Conservation (phyloP, 108 stramenopile genomes). For the Poteriospumella lacustris region DNA sequence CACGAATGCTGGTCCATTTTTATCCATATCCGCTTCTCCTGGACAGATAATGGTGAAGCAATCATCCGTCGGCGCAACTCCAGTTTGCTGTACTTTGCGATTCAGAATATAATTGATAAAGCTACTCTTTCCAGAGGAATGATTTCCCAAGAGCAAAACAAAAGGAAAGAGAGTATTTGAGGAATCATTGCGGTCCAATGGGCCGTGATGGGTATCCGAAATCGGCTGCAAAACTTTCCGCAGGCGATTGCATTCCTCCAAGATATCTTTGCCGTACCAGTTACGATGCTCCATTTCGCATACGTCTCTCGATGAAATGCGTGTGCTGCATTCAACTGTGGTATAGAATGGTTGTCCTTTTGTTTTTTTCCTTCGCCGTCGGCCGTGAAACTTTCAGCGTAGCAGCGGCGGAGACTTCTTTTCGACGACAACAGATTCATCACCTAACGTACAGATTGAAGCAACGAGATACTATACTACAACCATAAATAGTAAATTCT, state of each 20-base stretch:
- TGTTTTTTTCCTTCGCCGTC: too few relatives aligned
- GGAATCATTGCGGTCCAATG: slow-evolving; percentile 47
- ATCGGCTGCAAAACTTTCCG: neutral
- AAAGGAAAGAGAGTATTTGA: slow-evolving; percentile 75
- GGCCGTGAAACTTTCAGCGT: too few relatives aligned
- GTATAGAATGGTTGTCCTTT: too few relatives aligned
- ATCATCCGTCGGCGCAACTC: slow-evolving; percentile 99
- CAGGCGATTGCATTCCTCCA: neutral
- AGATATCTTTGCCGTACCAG: too few relatives aligned
- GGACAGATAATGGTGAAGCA: slow-evolving; percentile 94
- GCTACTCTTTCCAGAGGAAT: slow-evolving; percentile 81
- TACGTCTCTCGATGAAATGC: too few relatives aligned
- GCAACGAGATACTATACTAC: too few relatives aligned
- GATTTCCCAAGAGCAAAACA: slow-evolving; percentile 93
- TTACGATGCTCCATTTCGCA: too few relatives aligned
- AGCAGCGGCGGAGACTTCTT: too few relatives aligned
- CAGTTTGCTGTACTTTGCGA: slow-evolving; percentile 82
- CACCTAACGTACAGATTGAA: too few relatives aligned
- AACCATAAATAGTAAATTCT: too few relatives aligned
- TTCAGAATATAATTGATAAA: slow-evolving; percentile 95
- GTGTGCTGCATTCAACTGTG: too few relatives aligned
- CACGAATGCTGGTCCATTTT: slow-evolving; percentile 77
- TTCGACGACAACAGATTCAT: too few relatives aligned
- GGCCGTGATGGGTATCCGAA: slow-evolving; percentile 44
- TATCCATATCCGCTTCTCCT: slow-evolving; percentile 79